Base-by-base conservation (phyloP, 2,329 filamentous ascomycete species). In the Colletotrichum costaricense region DNA sequence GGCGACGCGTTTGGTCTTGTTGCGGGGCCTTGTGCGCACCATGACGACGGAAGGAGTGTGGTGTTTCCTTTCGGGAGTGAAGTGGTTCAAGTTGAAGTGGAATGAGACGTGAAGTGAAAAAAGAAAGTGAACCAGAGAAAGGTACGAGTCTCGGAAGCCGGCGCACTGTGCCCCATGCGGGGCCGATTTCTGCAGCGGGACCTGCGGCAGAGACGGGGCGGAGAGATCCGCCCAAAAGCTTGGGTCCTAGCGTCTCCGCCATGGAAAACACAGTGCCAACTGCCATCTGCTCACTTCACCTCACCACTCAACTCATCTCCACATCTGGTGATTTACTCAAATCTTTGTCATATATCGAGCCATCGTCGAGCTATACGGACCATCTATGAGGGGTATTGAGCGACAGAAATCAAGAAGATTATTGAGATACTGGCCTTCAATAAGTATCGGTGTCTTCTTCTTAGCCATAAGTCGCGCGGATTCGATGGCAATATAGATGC, bases 21-120 rank as follows among this genome's bases (percentile, higher is more conserved):
- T 73, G 5, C 71, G 71, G 12, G 67, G 55, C 16, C 71, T 56
- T 19, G 71, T 73, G 5, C 67, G 52, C 33, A 73, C 71, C 71
- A 73, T 73, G 22, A 42, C 11, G 42, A 22, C 33, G n/a, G 1
- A n/a, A 16, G 16, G 12, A 28, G 16, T 19, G 19, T 35, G 26
- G 38, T 1, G 33, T 56, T 19, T 12, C 22, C 22, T 9, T 11
- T 28, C 9, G 52, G 6, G 6, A 52, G 22, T 22, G 42, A 19
- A 52, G 30, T 22, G n/a, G 19, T 11, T 49, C 2, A 49, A 19
- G 24, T n/a, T 9, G 52, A 63, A 0, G 24, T 16, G 24, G 30
- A 33, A 5, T n/a, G 42, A 63, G 42, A 24, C 46, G 5, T 49
- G 60, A 54, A 46, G 42, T 63, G 60, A 52, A 30, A 52, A 49